phyloP scores from a whole-genome alignment of 768 basidiomycete genomes.

The Megacollybia marginata region DNA sequence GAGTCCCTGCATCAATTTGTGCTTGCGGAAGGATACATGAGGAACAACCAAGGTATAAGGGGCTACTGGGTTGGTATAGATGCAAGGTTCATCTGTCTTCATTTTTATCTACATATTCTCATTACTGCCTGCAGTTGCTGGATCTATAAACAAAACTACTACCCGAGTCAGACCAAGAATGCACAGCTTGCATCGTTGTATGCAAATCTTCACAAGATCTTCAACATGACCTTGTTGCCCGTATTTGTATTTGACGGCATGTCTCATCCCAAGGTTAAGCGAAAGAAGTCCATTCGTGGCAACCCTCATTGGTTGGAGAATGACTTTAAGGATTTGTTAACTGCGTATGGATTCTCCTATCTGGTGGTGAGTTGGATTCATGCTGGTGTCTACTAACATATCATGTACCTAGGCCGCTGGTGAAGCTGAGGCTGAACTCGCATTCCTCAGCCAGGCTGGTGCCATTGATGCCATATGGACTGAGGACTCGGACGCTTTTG shows the following conservation, averaged over 20 bases:
- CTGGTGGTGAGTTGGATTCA: constrained; percentile 9
- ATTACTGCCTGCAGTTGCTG: too few species aligned
- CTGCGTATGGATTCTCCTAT: constrained; percentile 35
- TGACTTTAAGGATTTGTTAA: constrained; percentile 25
- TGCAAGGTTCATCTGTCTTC: constrained; percentile 13
- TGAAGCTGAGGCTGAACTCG: constrained; percentile 50
- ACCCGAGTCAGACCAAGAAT: constrained; percentile 24
- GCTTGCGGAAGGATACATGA: constrained; percentile 8
- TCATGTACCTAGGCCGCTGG: constrained; percentile 32
- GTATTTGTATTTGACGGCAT: constrained; percentile 46
- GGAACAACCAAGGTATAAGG: constrained; percentile 21
- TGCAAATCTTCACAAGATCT: constrained; percentile 28
- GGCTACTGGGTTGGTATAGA: constrained; percentile 32
- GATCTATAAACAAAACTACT: too few species aligned
- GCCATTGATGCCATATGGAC: constrained; percentile 41
- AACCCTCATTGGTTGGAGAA: constrained; percentile 17
- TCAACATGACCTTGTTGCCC: constrained; percentile 30
- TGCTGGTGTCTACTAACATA: background rate
- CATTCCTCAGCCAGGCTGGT: constrained; percentile 31
- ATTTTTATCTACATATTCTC: background rate
- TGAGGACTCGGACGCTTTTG: constrained; percentile 40
- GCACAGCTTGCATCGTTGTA: constrained; percentile 35
- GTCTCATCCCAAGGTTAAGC: constrained; percentile 31
- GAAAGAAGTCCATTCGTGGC: constrained; percentile 21
- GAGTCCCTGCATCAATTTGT: constrained; percentile 23